Evolutionary conservation across 1,284 basidiomycete genomes (phyloP).

Genomic region (Tylopilus orsonianus): DNA sequence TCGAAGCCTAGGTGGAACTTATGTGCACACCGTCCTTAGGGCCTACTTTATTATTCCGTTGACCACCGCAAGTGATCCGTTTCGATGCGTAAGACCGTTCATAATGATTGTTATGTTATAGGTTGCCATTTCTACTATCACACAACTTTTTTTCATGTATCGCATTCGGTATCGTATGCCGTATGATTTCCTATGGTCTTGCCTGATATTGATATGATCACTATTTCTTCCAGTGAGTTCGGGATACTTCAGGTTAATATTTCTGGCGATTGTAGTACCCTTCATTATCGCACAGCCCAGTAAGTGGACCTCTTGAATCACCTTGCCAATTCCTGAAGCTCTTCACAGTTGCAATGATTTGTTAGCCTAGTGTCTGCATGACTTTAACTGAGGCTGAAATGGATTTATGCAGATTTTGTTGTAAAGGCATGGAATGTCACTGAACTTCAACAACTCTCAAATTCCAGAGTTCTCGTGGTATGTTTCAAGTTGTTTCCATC

Average conservation of each 20-base stretch:
- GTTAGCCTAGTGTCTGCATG: background rate
- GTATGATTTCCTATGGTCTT: no score
- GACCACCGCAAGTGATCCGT: background rate
- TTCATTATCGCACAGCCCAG: background rate
- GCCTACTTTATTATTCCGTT: background rate
- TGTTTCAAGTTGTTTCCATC: background rate
- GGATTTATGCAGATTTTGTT: background rate
- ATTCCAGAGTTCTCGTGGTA: background rate
- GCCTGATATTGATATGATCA: no score
- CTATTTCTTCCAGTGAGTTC: background rate
- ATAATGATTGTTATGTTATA: background rate
- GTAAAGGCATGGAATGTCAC: background rate
- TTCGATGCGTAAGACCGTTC: background rate
- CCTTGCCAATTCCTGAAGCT: background rate
- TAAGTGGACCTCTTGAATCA: background rate
- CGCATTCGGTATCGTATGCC: background rate
- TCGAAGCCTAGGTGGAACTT: background rate
- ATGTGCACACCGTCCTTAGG: background rate
- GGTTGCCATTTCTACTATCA: background rate
- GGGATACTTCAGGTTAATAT: background rate
- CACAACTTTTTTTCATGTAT: background rate
- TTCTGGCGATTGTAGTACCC: background rate
- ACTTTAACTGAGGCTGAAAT: background rate
- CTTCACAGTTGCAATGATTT: background rate
- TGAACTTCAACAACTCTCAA: no score